Base-by-base conservation (phyloP, 768 basidiomycete species). In the Tylopilus vinaceipallidus region DNA sequence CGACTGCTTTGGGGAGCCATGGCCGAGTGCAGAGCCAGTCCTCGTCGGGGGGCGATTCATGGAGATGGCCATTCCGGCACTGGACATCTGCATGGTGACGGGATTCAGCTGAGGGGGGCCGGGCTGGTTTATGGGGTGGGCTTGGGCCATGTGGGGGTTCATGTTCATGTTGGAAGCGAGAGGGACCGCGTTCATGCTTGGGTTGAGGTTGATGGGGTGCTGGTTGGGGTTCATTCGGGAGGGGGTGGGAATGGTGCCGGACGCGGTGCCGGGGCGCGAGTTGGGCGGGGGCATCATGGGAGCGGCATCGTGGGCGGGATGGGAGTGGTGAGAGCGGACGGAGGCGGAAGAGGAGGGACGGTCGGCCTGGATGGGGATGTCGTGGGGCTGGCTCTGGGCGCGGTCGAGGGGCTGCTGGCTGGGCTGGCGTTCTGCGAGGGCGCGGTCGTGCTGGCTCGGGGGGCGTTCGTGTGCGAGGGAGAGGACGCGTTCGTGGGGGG, bases 11-110 rank as follows among this genome's bases (percentile, higher is more conserved):
- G 66, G 67, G 14, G 66, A 67, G 11, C 42, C 45, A n/a, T 54
- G 57, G 6, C 63, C 59, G 34, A 51, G 57, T 0, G 66, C 64
- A n/a, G 65, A 68, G n/a, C 58, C 66, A 0, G 64, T 55, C 41
- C 65, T 48, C 9, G 65, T 66, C 1, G 65, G 65, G 10, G 65
- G 65, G 1, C 66, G 65, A 44, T 61, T 60, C 55, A 65, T 52
- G 22, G 49, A 54, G 49, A 61, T 57, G 45, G 49, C 57, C 52
- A 59, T 57, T 19, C 42, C 50, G 14, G 42, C 45, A 7, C 36
- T 54, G 26, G 43, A 46, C 49, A 62, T 62, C 2, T 62, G 60
- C 30, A 61, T 52, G 16, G 27, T 20, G 9, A 8, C 47, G 12
- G 45, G 38, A 38, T 61, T 61, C 32, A 62, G n/a, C n/a, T 64